These are phyloP conservation scores for Phaffomyces opuntiae DNA, from an alignment of 805 yeast species.

Conservation along the genomic window DNA sequence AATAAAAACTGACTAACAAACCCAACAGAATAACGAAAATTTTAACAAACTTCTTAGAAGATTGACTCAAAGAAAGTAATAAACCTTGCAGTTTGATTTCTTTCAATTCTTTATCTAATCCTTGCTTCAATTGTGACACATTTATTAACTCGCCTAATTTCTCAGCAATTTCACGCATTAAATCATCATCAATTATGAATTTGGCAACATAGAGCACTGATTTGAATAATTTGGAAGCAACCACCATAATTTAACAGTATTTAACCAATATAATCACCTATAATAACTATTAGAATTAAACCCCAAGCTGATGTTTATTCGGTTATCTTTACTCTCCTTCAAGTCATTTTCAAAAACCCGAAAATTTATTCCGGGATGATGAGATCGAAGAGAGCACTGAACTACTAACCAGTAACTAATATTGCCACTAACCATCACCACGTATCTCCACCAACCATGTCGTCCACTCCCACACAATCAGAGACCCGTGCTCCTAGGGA, in stretches of 20 bases:
- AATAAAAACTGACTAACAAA: constrained; percentile 1
- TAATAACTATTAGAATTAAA: no score
- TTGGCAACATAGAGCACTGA: constrained; percentile 1
- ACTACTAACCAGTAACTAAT: no score
- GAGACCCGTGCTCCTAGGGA: constrained; percentile 13
- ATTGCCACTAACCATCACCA: no score
- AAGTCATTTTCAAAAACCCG: no score
- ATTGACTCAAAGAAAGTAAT: background rate
- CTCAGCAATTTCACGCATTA: background rate
- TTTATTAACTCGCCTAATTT: background rate
- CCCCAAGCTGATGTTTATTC: no score
- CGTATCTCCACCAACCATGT: no score
- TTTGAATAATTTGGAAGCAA: background rate
- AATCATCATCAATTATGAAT: constrained; percentile 1
- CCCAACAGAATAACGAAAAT: constrained; percentile 10
- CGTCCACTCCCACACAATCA: no score
- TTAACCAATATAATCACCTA: no score
- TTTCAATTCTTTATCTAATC: background rate
- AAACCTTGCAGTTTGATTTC: background rate
- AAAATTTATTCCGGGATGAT: no score
- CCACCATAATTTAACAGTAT: no score
- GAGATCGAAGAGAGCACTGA: no score
- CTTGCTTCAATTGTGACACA: no score
- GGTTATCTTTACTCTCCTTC: background rate
- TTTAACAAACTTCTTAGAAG: constrained; percentile 7